Conservation (phyloP, 768 basidiomycete species). For the Mycena metata region DNA sequence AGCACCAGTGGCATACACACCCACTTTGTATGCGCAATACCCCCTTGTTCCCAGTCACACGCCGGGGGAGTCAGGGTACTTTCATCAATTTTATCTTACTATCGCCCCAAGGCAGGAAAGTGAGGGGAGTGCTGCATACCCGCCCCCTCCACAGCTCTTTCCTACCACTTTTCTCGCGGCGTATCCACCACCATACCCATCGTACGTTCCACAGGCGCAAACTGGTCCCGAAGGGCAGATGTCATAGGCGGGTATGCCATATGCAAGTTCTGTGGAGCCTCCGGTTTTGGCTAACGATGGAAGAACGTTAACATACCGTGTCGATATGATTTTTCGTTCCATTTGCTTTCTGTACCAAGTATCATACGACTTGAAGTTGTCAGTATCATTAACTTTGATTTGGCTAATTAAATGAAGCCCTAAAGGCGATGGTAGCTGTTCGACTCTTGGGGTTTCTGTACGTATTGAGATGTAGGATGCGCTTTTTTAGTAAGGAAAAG, state of each 20-base stretch:
- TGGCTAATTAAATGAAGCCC: no score
- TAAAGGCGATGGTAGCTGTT: no score
- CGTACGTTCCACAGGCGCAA: no score
- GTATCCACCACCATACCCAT: conserved; percentile 2
- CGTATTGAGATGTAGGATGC: no score
- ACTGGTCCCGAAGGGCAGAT: conserved; percentile 7
- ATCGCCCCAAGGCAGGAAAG: conserved; percentile 6
- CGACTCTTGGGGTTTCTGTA: no score
- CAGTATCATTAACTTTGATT: no score
- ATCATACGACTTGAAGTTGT: no score
- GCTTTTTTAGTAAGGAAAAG: no score
- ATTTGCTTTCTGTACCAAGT: no score
- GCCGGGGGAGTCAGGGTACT: conserved; percentile 9
- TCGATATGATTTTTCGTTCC: no score
- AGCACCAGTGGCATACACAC: conserved; percentile 3
- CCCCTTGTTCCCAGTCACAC: conserved; percentile 13
- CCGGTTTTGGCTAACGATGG: background rate
- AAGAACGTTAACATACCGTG: no score
- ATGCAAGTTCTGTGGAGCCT: background rate
- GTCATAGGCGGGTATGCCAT: background rate
- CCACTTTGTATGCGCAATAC: conserved; percentile 17
- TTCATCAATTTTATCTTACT: conserved; percentile 12
- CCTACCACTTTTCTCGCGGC: conserved; percentile 13
- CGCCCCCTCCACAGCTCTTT: conserved; percentile 14
- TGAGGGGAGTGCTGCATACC: background rate